These are phyloP conservation scores for Penicillium lividum DNA, from an alignment of 495 filamentous ascomycete genomes.

Conservation along the genomic window DNA sequence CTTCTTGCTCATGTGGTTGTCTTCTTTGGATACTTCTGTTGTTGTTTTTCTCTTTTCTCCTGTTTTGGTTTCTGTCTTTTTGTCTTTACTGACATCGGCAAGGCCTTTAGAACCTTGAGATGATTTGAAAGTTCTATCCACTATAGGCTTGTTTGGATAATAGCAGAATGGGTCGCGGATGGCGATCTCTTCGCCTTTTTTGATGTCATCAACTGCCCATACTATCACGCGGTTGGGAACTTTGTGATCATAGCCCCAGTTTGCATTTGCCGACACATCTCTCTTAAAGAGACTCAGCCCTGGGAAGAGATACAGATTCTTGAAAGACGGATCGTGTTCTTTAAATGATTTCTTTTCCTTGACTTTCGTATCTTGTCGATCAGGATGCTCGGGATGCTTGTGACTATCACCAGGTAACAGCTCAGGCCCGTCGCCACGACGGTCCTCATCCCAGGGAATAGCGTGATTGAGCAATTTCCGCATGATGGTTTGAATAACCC, in stretches of 20 bases:
- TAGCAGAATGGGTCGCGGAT: conserved; percentile 24
- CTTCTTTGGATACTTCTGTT: neutral
- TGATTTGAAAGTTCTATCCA: too few species aligned
- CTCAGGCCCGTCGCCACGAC: conserved; percentile 14
- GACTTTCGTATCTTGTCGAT: conserved; percentile 11
- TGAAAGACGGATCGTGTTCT: conserved; percentile 24
- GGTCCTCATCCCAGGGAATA: conserved; percentile 29
- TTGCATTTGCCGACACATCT: conserved; percentile 22
- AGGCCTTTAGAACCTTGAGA: too few species aligned
- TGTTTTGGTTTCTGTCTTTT: neutral
- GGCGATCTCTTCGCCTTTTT: conserved; percentile 30
- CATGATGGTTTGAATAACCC: conserved; percentile 37
- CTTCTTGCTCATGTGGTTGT: neutral
- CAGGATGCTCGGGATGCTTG: conserved; percentile 16
- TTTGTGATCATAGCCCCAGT: conserved; percentile 27
- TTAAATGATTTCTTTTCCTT: conserved; percentile 6
- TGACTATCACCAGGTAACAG: conserved; percentile 2
- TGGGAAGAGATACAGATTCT: conserved; percentile 32
- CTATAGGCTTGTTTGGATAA: neutral
- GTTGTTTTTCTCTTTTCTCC: neutral
- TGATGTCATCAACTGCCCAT: conserved; percentile 28
- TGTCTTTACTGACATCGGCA: too few species aligned
- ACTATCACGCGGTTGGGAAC: conserved; percentile 35
- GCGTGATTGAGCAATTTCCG: conserved; percentile 32
- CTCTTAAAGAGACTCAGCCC: conserved; percentile 40